Base-by-base conservation (phyloP, 768 basidiomycete genomes). In the Leucogyrophana mollusca region DNA sequence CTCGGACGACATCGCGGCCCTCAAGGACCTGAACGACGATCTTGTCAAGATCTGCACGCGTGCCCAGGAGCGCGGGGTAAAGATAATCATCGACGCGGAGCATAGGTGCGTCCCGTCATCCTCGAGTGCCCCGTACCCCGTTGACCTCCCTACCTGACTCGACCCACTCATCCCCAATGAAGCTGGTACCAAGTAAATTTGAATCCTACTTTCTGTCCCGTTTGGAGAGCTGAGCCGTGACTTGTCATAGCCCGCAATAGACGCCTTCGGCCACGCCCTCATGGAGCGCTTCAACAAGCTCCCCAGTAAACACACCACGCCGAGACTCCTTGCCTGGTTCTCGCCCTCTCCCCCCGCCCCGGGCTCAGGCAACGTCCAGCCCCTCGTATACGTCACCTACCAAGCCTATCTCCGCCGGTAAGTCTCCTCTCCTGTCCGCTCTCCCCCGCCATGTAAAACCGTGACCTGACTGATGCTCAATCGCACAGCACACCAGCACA, bases 321-420 rank as follows among this genome's bases (percentile, higher is more conserved):
- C n/a, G n/a, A n/a, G n/a, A n/a, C n/a, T n/a, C n/a, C n/a, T n/a
- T n/a, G n/a, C n/a, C n/a, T n/a, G n/a, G n/a, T n/a, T n/a, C n/a
- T n/a, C n/a, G n/a, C n/a, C n/a, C n/a, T n/a, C n/a, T n/a, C n/a
- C n/a, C n/a, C n/a, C n/a, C n/a, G n/a, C n/a, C n/a, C n/a, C n/a
- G n/a, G n/a, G n/a, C n/a, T n/a, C n/a, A 6, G 44, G 33, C 4
- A 43, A 52, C n/a, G 65, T 80, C 4, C 81, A 83, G 45, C 90
- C 91, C 0, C 69, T 92, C 4, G 67, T 93, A 1, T 94, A 94
- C 62, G 84, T 79, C 2, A 96, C 94, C 0, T 92, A 84, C 67
- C 94, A 97, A 60, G 87, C 91, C 0, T 96, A 95, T 66, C 78
- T 96, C 18, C 79, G 79, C 34, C 75, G 91, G 83, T 85, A 46